Conservation (phyloP, 495 filamentous ascomycete genomes). For the Pseudoneurospora amorphoporcata region DNA sequence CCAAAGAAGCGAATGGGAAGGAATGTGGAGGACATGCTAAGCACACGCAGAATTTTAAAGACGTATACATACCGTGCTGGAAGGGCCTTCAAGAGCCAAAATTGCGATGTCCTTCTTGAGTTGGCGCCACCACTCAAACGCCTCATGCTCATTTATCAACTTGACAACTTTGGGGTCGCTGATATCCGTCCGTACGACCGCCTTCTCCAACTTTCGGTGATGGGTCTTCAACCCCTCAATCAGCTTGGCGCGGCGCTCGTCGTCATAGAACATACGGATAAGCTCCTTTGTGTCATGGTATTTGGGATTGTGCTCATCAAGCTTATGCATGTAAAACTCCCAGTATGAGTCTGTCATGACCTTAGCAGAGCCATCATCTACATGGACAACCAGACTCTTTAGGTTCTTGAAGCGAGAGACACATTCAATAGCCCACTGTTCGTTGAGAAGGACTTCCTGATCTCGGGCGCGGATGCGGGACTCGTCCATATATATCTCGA, state of each 20-base stretch:
- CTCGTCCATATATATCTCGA: no score
- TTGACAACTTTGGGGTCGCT: not conserved
- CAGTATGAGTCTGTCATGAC: not conserved
- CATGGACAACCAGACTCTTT: not conserved
- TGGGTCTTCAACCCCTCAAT: not conserved
- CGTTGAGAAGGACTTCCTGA: not conserved
- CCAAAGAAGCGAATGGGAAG: no score
- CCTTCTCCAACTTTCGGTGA: not conserved
- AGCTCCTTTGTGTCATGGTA: not conserved
- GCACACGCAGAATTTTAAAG: no score
- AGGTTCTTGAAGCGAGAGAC: not conserved
- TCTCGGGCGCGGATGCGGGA: not conserved
- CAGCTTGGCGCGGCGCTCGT: not conserved
- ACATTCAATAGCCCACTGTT: not conserved
- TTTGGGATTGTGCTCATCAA: not conserved
- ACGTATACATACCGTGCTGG: not conserved
- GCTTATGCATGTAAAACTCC: accelerated
- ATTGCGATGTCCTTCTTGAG: not conserved
- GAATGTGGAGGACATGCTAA: not conserved
- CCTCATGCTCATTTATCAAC: not conserved
- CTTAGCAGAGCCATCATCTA: not conserved
- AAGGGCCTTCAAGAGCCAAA: not conserved
- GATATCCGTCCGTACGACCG: not conserved
- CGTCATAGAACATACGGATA: not conserved
- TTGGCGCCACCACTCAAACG: not conserved